phyloP scores from a whole-genome alignment of 345 rosid genomes.

The Gossypium ekmanianum region DNA sequence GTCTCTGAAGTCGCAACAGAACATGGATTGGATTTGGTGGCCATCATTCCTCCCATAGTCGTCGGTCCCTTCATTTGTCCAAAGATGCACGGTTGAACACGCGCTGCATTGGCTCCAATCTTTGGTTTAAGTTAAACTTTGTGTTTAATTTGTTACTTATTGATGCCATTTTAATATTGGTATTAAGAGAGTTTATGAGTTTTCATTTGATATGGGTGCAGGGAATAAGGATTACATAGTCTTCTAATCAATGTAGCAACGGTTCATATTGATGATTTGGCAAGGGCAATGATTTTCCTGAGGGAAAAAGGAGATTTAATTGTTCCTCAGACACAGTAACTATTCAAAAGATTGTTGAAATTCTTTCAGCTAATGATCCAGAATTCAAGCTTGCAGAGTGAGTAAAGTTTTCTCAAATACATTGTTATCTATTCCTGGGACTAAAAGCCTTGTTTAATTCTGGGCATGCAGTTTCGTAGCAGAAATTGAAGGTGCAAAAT shows the following conservation, averaged over 20 bases:
- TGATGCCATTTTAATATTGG: not conserved
- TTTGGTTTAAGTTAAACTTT: not conserved
- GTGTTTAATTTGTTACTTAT: not conserved
- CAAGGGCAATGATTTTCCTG: not conserved
- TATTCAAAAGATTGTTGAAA: not conserved
- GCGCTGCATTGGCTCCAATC: not conserved
- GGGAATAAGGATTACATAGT: not conserved
- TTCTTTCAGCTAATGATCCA: conserved; percentile 3
- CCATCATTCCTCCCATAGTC: conserved; percentile 6
- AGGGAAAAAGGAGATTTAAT: conserved; percentile 1
- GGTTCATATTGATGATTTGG: conserved; percentile 6
- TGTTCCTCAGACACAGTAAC: conserved; percentile 2
- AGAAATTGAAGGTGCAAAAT: not conserved
- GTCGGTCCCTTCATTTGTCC: conserved; percentile 4
- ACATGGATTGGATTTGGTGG: conserved; percentile 2
- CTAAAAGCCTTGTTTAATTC: not conserved
- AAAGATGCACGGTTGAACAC: not conserved
- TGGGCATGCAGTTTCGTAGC: not conserved
- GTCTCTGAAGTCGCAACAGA: not conserved
- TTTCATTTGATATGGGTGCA: not conserved
- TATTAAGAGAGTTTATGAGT: no score
- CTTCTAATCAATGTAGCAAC: not conserved
- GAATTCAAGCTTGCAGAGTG: not conserved
- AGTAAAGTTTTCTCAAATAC: not conserved
- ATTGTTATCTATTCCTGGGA: not conserved